phyloP scores from a whole-genome alignment of 23 red algal species.

The Agarophyton chilense region DNA sequence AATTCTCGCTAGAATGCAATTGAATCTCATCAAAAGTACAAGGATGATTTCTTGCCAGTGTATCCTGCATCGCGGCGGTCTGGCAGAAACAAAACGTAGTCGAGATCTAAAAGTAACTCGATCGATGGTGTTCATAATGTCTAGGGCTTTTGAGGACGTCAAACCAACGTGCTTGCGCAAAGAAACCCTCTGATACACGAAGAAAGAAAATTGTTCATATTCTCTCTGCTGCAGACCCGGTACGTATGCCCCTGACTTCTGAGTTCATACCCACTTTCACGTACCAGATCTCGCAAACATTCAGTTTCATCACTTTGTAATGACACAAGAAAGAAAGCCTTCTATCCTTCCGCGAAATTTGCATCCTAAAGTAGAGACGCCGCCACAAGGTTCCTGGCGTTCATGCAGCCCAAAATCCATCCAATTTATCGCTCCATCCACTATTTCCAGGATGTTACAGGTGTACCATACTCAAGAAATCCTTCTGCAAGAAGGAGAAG shows the following conservation, averaged over 20 bases:
- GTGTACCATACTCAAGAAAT: neutral
- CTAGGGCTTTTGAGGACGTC: neutral
- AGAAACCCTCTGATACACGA: no score
- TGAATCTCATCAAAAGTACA: neutral
- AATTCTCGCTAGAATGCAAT: neutral
- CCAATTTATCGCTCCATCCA: constrained; percentile 15
- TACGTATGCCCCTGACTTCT: no score
- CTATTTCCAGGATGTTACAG: neutral
- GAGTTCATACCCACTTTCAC: neutral
- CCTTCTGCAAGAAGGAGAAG: neutral
- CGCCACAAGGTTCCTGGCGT: neutral
- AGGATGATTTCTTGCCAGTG: neutral
- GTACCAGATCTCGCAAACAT: neutral
- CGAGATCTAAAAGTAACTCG: neutral
- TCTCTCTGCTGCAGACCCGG: no score
- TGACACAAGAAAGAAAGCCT: no score
- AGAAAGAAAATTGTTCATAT: no score
- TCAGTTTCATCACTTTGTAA: neutral
- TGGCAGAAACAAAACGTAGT: neutral
- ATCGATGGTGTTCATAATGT: neutral
- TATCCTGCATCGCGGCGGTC: neutral
- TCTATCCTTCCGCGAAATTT: neutral
- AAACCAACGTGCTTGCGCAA: constrained; percentile 6
- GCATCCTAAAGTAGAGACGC: neutral
- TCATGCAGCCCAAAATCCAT: no score